Evolutionary conservation across 139 green algal genomes (phyloP).

Genomic region (Helicosporidium sp.): DNA sequence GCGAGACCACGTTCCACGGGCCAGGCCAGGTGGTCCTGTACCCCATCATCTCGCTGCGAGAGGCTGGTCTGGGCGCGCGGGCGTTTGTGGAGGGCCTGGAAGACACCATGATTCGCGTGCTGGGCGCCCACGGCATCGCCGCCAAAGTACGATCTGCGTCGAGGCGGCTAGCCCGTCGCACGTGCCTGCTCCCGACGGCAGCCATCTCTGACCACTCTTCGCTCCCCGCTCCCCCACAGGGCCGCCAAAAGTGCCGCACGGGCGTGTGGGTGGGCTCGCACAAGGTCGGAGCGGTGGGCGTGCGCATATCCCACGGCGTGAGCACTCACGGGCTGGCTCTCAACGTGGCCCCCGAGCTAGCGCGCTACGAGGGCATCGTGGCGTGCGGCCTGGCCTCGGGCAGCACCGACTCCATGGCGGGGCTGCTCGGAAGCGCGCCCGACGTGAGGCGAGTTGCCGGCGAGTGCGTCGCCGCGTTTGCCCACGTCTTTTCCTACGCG

Average conservation of each 20-base stretch:
- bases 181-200: too few species aligned
- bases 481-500: not conserved
- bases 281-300: slow-evolving; percentile 80
- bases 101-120: slow-evolving; percentile 45
- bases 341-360: slow-evolving; percentile 61
- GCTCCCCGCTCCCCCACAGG: slow-evolving; percentile 7
- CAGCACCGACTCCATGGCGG: too few species aligned
- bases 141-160: slow-evolving; percentile 12
- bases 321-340: slow-evolving; percentile 76
- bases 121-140: slow-evolving; percentile 26
- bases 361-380: slow-evolving; percentile 52
- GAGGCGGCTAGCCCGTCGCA: too few species aligned
- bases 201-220: too few species aligned
- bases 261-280: slow-evolving; percentile 71
- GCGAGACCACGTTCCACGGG: slow-evolving; percentile 76
- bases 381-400: slow-evolving; percentile 52
- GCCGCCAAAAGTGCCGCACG: slow-evolving; percentile 31
- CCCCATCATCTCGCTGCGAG: slow-evolving; percentile 57
- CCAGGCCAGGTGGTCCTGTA: slow-evolving; percentile 83
- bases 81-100: slow-evolving; percentile 79
- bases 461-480: not conserved
- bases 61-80: slow-evolving; percentile 42
- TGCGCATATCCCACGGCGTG: slow-evolving; percentile 65
- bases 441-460: slow-evolving; percentile 10
- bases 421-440: too few species aligned